Base-by-base conservation (phyloP, 441 rosid species). In the Aleurites moluccanus region DNA sequence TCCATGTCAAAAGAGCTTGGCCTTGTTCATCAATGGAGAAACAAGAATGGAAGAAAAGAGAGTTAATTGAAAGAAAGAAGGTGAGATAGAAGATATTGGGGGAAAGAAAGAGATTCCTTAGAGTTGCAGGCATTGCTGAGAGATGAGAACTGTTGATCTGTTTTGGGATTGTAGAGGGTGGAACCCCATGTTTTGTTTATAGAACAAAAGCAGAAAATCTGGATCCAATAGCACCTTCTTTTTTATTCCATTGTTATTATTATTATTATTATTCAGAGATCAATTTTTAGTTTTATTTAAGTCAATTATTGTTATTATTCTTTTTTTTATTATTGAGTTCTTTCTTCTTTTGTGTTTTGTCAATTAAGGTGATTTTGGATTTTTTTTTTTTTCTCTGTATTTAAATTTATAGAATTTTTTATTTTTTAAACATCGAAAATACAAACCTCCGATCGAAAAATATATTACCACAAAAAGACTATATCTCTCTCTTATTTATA, bases 121-220 rank as follows among this genome's bases (percentile, higher is more conserved):
- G 86, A 81, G 80, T 55, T 79, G 84, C 86, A 85, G 95, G 82
- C 92, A 87, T 90, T 87, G 85, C 73, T 77, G 78, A 66, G 84
- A 79, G 85, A 81, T 63, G 80, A 75, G 75, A 81, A 80, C 77
- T 75, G 86, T 55, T 80, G 86, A 81, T 80, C 79, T 86, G 94
- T 83, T 78, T 93, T 84, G 98, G 97, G 97, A 93, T 93, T 90
- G 98, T 80, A 77, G 91, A 93, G 89, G 88, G 89, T 15, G 82
- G 83, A 90, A 87, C 85, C 92, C 93, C 90, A 90, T 87, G 93
- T 87, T 89, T 90, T 85, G 92, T 87, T 91, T 91, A 91, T 87
- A 91, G 86, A 80, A 85, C 77, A 83, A 85, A 86, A 79, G 86
- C 86, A 78, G 80, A 77, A 88, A 92, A 85, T 90, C 90, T 86